Evolutionary conservation across 805 yeast genomes (phyloP).

Genomic region (Monosporozyma aquatica): DNA sequence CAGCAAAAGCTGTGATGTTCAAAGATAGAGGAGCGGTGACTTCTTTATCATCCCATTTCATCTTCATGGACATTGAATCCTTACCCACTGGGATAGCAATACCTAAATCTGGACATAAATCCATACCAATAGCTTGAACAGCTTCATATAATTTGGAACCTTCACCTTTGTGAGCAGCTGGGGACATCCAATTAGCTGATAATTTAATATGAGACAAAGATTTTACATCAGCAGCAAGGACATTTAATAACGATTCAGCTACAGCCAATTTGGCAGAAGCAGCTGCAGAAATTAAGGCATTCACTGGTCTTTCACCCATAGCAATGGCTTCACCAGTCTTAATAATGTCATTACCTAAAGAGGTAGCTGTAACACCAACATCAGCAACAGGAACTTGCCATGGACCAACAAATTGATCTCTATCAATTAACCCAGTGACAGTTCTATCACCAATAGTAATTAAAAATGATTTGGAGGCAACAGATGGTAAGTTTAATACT

Average conservation of each 20-base stretch:
- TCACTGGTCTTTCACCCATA: conserved; percentile 90
- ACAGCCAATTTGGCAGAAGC: conserved; percentile 94
- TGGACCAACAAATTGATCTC: conserved; percentile 98
- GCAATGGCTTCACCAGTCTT: conserved; percentile 95
- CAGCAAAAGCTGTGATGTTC: conserved; percentile 83
- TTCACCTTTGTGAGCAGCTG: conserved; percentile 91
- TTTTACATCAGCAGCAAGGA: conserved; percentile 82
- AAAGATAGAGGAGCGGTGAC: conserved; percentile 94
- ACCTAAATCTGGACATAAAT: conserved; percentile 87
- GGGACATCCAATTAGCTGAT: conserved; percentile 99
- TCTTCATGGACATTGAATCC: conserved; percentile 98
- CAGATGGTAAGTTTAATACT: conserved; percentile 83
- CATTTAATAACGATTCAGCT: conserved; percentile 85
- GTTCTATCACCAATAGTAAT: conserved; percentile 98
- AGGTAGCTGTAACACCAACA: conserved; percentile 90
- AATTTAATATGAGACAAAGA: conserved; percentile 66
- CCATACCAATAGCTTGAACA: conserved; percentile 91
- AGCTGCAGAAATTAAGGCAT: conserved; percentile 79
- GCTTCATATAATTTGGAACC: conserved; percentile 94
- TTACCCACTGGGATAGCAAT: conserved; percentile 95
- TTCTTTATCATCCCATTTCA: conserved; percentile 90
- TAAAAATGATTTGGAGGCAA: conserved; percentile 88
- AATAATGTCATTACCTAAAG: conserved; percentile 64
- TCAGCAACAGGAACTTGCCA: conserved; percentile 99
- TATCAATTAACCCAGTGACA: conserved; percentile 92